These are phyloP conservation scores for Grosmannia penicillata DNA, from an alignment of 2,329 filamentous ascomycete genomes.

Conservation along the genomic window DNA sequence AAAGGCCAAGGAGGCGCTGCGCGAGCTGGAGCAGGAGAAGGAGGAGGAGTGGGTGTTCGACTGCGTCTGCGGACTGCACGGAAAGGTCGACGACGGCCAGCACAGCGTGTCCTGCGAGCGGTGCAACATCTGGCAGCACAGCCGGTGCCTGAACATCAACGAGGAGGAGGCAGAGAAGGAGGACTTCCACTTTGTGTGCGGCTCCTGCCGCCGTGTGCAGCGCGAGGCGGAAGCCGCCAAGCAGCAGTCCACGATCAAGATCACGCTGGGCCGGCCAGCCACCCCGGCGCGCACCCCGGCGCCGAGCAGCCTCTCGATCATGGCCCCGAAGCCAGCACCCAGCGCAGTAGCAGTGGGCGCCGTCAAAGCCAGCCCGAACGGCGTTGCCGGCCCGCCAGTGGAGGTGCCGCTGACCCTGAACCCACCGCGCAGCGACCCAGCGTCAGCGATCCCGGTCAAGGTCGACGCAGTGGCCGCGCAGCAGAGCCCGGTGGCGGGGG, in stretches of 20 bases:
- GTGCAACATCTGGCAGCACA: slow-evolving; percentile 95
- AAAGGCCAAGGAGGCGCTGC: slow-evolving; percentile 60
- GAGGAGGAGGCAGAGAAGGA: slow-evolving; percentile 67
- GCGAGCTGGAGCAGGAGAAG: slow-evolving; percentile 46
- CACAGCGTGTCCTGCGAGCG: slow-evolving; percentile 88
- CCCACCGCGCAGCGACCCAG: not conserved
- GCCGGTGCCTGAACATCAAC: slow-evolving; percentile 72
- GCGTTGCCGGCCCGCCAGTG: not conserved
- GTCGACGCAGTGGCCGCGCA: not conserved
- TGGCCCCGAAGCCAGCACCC: no score
- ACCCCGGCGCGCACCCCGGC: slow-evolving; percentile 5
- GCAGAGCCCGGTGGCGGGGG: not conserved
- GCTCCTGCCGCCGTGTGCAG: slow-evolving; percentile 56
- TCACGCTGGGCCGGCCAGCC: slow-evolving; percentile 29
- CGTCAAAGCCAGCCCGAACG: not conserved
- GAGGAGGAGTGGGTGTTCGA: slow-evolving; percentile 91
- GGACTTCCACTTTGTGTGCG: slow-evolving; percentile 79
- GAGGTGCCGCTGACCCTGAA: slow-evolving; percentile 8
- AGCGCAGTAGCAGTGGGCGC: not conserved
- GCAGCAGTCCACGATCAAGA: slow-evolving; percentile 26
- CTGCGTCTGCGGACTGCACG: slow-evolving; percentile 80
- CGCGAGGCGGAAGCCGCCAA: slow-evolving; percentile 35
- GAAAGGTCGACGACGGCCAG: slow-evolving; percentile 85
- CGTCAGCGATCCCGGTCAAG: slow-evolving; percentile 4
- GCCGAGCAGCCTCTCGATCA: no score